phyloP scores from a whole-genome alignment of 192 early-diverging fungal species.

The Backusella sp. region DNA sequence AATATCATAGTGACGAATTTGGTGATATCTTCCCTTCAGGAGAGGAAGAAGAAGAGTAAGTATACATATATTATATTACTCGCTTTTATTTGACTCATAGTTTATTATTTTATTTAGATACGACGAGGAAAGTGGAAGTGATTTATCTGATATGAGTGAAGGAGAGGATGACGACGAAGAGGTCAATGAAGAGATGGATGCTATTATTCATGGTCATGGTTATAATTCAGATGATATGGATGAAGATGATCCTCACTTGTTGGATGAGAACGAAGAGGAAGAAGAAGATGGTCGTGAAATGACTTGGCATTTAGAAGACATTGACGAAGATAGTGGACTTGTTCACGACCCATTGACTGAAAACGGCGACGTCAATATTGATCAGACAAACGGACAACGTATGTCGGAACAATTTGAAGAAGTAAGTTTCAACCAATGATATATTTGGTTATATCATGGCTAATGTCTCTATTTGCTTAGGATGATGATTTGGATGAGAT shows the following conservation, averaged over 20 bases:
- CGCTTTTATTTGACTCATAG: not conserved
- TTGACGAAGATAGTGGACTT: conserved; percentile 45
- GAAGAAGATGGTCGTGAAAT: conserved; percentile 58
- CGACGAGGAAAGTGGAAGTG: conserved; percentile 68
- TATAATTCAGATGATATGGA: conserved; percentile 41
- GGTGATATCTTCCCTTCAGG: conserved; percentile 48
- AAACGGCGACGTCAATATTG: conserved; percentile 21
- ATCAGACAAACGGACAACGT: conserved; percentile 46
- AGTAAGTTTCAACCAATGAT: conserved; percentile 12
- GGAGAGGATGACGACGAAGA: conserved; percentile 56
- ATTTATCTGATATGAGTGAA: conserved; percentile 58
- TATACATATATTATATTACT: not conserved
- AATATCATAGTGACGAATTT: conserved; percentile 51
- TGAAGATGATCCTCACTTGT: conserved; percentile 42
- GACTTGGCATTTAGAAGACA: conserved; percentile 53
- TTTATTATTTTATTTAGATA: conserved; percentile 59
- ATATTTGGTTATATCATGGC: not conserved
- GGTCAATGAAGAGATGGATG: conserved; percentile 61
- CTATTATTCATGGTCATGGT: conserved; percentile 47
- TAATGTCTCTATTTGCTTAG: not conserved
- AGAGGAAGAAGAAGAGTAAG: conserved; percentile 29
- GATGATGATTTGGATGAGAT: conserved; percentile 34
- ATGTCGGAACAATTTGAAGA: conserved; percentile 29
- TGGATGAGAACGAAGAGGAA: conserved; percentile 52
- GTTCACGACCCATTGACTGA: conserved; percentile 22